Conservation (phyloP, 2,329 filamentous ascomycete genomes). For the Incumbomyces lentus region DNA sequence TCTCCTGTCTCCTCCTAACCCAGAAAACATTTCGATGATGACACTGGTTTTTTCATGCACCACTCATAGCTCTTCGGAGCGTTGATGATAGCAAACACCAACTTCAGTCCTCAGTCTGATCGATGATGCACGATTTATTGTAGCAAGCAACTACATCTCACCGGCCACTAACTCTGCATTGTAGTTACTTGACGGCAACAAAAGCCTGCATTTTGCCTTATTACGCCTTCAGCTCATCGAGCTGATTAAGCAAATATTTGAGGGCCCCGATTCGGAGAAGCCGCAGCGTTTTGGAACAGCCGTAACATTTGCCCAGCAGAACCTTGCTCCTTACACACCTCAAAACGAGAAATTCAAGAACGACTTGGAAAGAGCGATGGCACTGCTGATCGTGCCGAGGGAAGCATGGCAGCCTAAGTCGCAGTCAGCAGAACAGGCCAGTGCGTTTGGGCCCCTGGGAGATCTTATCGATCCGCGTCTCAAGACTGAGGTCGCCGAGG, state of each 20-base stretch:
- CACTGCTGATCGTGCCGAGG: slow-evolving; percentile 76
- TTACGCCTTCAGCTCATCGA: slow-evolving; percentile 88
- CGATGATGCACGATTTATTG: slow-evolving; percentile 21
- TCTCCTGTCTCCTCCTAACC: slow-evolving; percentile 12
- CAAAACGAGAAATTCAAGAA: slow-evolving; percentile 70
- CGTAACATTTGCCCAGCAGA: slow-evolving; percentile 74
- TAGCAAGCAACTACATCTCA: slow-evolving; percentile 4
- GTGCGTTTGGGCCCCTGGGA: slow-evolving; percentile 43
- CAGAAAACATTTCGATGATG: slow-evolving; percentile 63
- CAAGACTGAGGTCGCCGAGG: slow-evolving; percentile 70
- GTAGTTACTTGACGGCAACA: slow-evolving; percentile 78
- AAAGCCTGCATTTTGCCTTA: slow-evolving; percentile 76
- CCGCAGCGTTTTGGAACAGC: slow-evolving; percentile 65
- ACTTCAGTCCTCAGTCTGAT: slow-evolving; percentile 81
- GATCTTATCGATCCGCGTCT: slow-evolving; percentile 69
- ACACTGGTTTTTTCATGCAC: slow-evolving; percentile 94
- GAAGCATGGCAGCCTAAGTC: slow-evolving; percentile 49
- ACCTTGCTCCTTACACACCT: slow-evolving; percentile 78
- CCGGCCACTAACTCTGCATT: slow-evolving; percentile 21
- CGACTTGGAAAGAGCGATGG: slow-evolving; percentile 87
- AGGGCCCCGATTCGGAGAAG: slow-evolving; percentile 5
- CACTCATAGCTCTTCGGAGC: slow-evolving; percentile 88
- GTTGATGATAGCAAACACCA: slow-evolving; percentile 77
- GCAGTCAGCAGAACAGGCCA: slow-evolving; percentile 8
- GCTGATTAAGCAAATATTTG: slow-evolving; percentile 54